Percentiles rank a stretch among this genome's conserved stretches.
phyloP scores from a whole-genome alignment of 331 rosid genomes.

The Acacia pycnantha region DNA sequence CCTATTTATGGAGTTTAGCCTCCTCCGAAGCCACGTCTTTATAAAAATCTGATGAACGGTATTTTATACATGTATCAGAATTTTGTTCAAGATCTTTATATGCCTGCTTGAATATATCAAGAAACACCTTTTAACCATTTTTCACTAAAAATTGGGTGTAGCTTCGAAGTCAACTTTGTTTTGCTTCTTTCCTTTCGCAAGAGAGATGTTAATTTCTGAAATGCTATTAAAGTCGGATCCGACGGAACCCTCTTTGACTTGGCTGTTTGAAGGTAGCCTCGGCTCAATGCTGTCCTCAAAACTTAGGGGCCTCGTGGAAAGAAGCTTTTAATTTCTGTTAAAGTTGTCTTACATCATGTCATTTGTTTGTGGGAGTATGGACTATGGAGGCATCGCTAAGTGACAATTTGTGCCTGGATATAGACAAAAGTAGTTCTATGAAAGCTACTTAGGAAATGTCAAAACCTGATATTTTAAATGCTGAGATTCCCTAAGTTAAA shows the following conservation, averaged over 20 bases:
- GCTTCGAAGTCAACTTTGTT: conserved; percentile 35
- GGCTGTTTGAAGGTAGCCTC: not conserved
- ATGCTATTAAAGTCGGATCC: conserved; percentile 18
- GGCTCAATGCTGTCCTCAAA: conserved; percentile 4
- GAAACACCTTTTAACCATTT: conserved; percentile 18
- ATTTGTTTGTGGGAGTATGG: not conserved
- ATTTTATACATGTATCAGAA: conserved; percentile 8
- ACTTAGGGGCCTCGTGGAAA: not conserved
- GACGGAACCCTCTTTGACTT: not conserved
- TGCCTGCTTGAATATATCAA: not conserved
- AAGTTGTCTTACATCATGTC: not conserved
- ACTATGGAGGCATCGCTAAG: not conserved
- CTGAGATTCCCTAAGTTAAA: conserved; percentile 24
- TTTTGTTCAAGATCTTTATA: not conserved
- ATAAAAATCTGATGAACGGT: conserved; percentile 8
- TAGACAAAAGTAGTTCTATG: not conserved
- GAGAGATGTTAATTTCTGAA: conserved; percentile 24
- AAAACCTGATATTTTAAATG: not conserved
- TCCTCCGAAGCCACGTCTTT: not conserved
- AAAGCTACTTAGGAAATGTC: not conserved
- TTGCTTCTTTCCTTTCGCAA: conserved; percentile 19
- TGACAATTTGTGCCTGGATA: not conserved
- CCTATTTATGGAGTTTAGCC: not conserved
- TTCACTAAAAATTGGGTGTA: conserved; percentile 18
- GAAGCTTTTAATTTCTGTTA: not conserved